These are phyloP conservation scores for Orbilia brochopaga DNA, from an alignment of 2,329 filamentous ascomycete genomes.

Conservation along the genomic window DNA sequence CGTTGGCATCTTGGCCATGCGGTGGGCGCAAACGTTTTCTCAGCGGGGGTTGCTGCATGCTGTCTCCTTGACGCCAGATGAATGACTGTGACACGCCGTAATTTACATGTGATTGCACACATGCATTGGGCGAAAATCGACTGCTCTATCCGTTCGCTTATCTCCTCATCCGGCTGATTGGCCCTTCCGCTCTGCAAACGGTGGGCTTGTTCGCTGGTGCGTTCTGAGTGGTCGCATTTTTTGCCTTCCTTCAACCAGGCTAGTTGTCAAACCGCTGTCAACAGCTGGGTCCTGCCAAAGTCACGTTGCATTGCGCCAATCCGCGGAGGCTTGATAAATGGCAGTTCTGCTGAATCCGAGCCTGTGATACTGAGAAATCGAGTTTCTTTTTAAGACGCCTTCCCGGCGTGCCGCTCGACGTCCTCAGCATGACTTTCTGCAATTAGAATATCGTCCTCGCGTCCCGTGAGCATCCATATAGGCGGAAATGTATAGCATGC, in stretches of 20 bases:
- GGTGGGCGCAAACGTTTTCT: no score
- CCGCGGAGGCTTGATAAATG: not conserved
- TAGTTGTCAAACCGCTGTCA: not conserved
- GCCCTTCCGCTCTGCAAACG: not conserved
- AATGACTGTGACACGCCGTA: no score
- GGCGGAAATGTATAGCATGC: not conserved
- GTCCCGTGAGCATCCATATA: not conserved
- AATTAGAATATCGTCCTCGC: not conserved
- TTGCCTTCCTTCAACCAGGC: conserved; percentile 18
- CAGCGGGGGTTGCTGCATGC: no score
- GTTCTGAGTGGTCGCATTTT: conserved; percentile 28
- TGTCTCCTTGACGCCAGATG: no score
- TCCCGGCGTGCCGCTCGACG: not conserved
- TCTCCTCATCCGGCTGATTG: conserved; percentile 8
- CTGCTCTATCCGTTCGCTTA: not conserved
- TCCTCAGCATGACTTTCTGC: not conserved
- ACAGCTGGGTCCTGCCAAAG: conserved; percentile 15
- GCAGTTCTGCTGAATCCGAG: not conserved
- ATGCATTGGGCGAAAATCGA: no score
- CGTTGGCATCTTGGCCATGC: no score
- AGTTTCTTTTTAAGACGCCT: not conserved
- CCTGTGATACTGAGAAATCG: not conserved
- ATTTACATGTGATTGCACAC: no score
- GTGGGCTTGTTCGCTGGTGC: conserved; percentile 5
- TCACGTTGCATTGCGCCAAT: conserved; percentile 43